phyloP scores from a whole-genome alignment of 1,139 yeast species.

The Lodderomyces elongisporus region DNA sequence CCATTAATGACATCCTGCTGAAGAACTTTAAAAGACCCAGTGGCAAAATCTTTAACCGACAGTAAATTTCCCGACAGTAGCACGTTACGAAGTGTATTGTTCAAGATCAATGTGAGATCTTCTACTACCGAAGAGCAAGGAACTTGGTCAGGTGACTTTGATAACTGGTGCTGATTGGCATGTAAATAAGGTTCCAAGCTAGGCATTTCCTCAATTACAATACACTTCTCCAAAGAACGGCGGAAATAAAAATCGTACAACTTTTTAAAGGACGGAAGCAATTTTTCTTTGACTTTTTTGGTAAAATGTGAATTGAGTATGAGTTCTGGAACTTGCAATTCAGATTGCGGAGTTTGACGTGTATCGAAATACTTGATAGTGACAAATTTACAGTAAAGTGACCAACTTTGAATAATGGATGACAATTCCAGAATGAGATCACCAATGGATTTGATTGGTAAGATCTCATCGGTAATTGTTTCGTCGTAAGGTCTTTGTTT shows the following conservation, averaged over 20 bases:
- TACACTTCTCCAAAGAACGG: constrained; percentile 77
- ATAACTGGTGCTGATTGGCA: too few species aligned
- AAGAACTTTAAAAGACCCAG: constrained; percentile 25
- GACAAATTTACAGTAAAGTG: constrained; percentile 72
- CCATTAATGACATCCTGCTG: constrained; percentile 37
- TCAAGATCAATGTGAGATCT: constrained; percentile 71
- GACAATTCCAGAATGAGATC: constrained; percentile 65
- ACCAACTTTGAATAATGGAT: constrained; percentile 80
- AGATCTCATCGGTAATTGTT: constrained; percentile 24
- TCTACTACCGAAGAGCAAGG: constrained; percentile 84
- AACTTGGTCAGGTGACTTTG: constrained; percentile 44
- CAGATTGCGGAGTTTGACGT: constrained; percentile 3
- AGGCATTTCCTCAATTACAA: constrained; percentile 75
- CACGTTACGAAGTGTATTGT: constrained; percentile 56
- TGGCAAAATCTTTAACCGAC: constrained; percentile 49
- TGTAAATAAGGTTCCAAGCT: constrained; percentile 28
- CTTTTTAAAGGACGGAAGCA: constrained; percentile 59
- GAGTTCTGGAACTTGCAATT: constrained; percentile 45
- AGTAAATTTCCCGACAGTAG: constrained; percentile 57
- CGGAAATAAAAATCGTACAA: constrained; percentile 65
- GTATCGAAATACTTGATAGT: constrained; percentile 52
- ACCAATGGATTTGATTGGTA: constrained; percentile 44
- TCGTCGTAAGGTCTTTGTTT: constrained; percentile 5
- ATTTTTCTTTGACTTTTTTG: constrained; percentile 49
- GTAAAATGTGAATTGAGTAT: constrained; percentile 58